phyloP scores from a whole-genome alignment of 805 yeast species.

The Candida wancherniae region DNA sequence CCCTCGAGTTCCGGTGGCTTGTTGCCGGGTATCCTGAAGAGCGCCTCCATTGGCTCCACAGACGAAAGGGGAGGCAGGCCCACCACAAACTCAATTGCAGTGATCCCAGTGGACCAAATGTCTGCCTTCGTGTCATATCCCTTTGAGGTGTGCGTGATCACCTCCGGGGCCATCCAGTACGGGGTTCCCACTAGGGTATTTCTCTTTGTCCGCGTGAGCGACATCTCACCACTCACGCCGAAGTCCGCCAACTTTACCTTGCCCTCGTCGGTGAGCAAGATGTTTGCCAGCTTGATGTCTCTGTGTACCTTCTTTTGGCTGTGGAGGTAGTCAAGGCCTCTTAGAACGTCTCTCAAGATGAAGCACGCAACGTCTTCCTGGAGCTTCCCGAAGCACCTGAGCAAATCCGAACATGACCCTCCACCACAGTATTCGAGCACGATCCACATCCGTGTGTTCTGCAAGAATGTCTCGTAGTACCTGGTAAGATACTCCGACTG shows the following conservation, averaged over 20 bases:
- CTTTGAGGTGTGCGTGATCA: constrained; percentile 44
- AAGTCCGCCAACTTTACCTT: constrained; percentile 82
- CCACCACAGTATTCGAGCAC: constrained; percentile 96
- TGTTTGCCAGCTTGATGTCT: constrained; percentile 88
- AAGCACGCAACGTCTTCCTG: constrained; percentile 47
- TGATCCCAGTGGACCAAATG: constrained; percentile 94
- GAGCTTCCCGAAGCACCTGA: constrained; percentile 51
- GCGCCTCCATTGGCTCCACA: constrained; percentile 70
- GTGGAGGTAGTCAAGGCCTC: constrained; percentile 76
- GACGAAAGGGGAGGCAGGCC: constrained; percentile 80
- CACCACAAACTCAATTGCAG: constrained; percentile 76
- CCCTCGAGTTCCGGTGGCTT: constrained; percentile 59
- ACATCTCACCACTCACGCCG: constrained; percentile 85
- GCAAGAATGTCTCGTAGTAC: constrained; percentile 54
- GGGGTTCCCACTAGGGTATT: constrained; percentile 93
- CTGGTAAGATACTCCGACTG: constrained; percentile 55
- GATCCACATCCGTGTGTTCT: constrained; percentile 73
- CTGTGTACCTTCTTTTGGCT: constrained; percentile 74
- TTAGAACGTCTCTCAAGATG: constrained; percentile 58
- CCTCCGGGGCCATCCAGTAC: constrained; percentile 99
- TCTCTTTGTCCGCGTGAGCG: constrained; percentile 45
- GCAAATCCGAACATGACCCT: constrained; percentile 79
- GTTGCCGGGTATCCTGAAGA: constrained; percentile 62
- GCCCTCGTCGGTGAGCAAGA: constrained; percentile 66
- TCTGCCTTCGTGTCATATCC: constrained; percentile 88